A percentile compares a stretch with the other conserved stretches of the same genome.
phyloP scores from a whole-genome alignment of 2,329 filamentous ascomycete genomes.

The Rosellinia necatrix region DNA sequence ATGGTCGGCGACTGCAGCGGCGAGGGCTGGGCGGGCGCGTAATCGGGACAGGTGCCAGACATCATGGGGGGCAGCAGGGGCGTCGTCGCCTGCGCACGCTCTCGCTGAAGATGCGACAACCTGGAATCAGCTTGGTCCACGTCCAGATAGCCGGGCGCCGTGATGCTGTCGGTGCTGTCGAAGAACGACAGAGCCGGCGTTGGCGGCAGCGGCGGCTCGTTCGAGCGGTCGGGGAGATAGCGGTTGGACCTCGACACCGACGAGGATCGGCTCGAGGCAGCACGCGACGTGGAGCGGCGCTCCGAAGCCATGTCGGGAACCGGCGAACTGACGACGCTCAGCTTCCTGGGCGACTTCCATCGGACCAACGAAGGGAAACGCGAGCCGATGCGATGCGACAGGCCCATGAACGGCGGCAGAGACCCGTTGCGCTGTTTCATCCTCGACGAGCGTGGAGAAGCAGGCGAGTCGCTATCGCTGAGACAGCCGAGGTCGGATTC shows the following conservation, averaged over 20 bases:
- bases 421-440: constrained; percentile 59
- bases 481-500: constrained; percentile 72
- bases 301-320: constrained; percentile 86
- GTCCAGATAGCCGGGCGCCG: constrained; percentile 53
- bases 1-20: constrained; percentile 86
- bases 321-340: constrained; percentile 58
- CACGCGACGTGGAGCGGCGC: constrained; percentile 69
- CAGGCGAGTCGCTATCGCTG: constrained; percentile 63
- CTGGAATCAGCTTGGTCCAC: constrained; percentile 57
- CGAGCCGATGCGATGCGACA: constrained; percentile 69
- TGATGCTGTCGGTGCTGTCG: constrained; percentile 62
- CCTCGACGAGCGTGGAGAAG: constrained; percentile 50
- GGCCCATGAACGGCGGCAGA: constrained; percentile 64
- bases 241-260: constrained; percentile 70
- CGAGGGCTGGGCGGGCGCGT: constrained; percentile 63
- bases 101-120: constrained; percentile 59
- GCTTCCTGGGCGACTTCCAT: constrained; percentile 53
- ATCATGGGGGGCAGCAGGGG: constrained; percentile 84
- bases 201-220: constrained; percentile 60
- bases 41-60: constrained; percentile 59
- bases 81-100: constrained; percentile 70
- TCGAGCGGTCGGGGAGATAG: constrained; percentile 48
- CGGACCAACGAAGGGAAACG: constrained; percentile 59
- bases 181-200: constrained; percentile 68
- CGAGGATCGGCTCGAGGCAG: constrained; percentile 76